phyloP scores from a whole-genome alignment of 2,329 filamentous ascomycete genomes.

The Geosmithia putterillii region DNA sequence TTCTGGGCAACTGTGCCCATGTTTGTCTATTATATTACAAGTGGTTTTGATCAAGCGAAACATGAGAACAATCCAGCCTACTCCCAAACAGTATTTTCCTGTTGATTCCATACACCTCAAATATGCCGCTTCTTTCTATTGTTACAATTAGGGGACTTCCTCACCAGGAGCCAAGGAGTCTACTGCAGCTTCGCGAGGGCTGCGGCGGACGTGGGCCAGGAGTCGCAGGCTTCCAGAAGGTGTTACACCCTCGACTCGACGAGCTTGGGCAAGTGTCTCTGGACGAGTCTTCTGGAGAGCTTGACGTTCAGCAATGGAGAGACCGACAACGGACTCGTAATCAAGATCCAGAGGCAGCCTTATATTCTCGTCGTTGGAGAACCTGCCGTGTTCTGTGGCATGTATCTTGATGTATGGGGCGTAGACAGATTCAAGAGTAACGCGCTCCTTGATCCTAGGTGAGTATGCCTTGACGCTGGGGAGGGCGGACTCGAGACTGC shows the following conservation, averaged over 20 bases:
- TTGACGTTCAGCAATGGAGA: conserved; percentile 69
- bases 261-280: conserved; percentile 79
- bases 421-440: conserved; percentile 74
- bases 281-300: conserved; percentile 60
- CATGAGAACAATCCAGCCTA: neutral
- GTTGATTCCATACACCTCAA: neutral
- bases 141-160: neutral
- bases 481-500: conserved; percentile 44
- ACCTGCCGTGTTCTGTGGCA: conserved; percentile 48
- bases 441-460: conserved; percentile 49
- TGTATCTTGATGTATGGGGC: conserved; percentile 76
- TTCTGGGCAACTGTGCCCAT: neutral
- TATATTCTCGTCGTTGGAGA: conserved; percentile 66
- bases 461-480: conserved; percentile 43
- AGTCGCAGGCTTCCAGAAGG: conserved; percentile 48
- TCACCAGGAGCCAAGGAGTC: neutral
- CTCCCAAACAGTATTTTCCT: neutral
- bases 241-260: conserved; percentile 71
- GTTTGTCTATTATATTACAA: conserved; percentile 1
- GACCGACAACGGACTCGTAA: conserved; percentile 59
- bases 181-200: neutral
- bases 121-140: neutral
- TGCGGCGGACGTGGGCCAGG: conserved; percentile 44
- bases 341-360: conserved; percentile 62
- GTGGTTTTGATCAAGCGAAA: neutral